Conservation (phyloP, 164 flowering plant genomes). For the Santalum album region DNA sequence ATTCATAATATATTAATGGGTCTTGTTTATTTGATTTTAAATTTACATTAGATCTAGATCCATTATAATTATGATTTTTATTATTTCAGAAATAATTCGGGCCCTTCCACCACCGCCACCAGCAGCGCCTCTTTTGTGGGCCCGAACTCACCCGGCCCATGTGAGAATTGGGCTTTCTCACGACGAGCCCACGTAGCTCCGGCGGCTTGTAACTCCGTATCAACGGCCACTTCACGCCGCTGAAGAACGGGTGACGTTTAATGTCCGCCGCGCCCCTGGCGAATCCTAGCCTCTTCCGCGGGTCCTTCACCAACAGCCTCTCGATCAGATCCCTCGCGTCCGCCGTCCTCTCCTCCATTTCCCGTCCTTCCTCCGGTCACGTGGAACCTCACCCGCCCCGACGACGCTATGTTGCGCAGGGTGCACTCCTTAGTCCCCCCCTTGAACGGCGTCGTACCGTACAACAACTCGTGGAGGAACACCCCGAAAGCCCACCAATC, state of each 20-base stretch:
- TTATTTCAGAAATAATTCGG: neutral
- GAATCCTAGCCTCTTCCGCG: constrained; percentile 61
- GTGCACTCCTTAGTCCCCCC: constrained; percentile 69
- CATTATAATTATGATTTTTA: constrained; percentile 17
- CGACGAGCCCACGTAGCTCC: constrained; percentile 33
- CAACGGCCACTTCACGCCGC: constrained; percentile 75
- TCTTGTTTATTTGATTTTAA: no score
- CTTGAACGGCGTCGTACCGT: constrained; percentile 79
- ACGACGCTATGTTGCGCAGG: constrained; percentile 59
- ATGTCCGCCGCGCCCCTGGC: constrained; percentile 71
- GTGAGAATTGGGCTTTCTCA: constrained; percentile 16
- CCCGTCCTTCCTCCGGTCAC: constrained; percentile 1
- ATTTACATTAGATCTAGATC: constrained; percentile 12
- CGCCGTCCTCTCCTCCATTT: constrained; percentile 18
- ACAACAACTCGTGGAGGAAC: constrained; percentile 62
- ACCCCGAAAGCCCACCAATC: constrained; percentile 99
- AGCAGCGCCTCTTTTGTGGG: constrained; percentile 12
- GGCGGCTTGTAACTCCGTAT: constrained; percentile 62
- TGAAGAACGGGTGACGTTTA: constrained; percentile 73
- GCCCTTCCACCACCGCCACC: constrained; percentile 25
- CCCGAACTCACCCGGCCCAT: constrained; percentile 14
- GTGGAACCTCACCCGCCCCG: constrained; percentile 24
- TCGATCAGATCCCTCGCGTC: constrained; percentile 58
- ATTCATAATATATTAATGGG: no score
- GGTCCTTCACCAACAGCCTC: constrained; percentile 62